phyloP scores from a whole-genome alignment of 768 basidiomycete species.

The Pleurotus platypus region DNA sequence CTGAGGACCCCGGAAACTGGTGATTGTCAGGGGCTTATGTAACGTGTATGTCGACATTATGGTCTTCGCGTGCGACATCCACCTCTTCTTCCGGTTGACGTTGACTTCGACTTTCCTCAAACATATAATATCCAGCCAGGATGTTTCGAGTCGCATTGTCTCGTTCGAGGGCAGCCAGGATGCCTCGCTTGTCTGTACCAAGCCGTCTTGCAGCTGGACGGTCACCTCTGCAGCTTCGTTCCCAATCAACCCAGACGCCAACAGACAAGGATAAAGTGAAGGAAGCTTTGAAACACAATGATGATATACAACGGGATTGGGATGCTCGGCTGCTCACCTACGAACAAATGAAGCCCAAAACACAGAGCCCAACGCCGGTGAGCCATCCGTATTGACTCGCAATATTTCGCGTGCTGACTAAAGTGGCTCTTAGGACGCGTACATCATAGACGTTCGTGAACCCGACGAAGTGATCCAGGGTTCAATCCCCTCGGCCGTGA shows the following conservation, averaged over 20 bases:
- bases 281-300: constrained; percentile 28
- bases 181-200: constrained; percentile 4
- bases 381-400: constrained; percentile 11
- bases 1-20: constrained; percentile 5
- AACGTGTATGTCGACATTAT: background rate
- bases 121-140: background rate
- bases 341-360: constrained; percentile 77
- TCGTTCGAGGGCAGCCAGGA: background rate
- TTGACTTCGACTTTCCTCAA: background rate
- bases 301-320: constrained; percentile 69
- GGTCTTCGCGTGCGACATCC: too few species aligned
- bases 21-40: background rate
- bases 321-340: constrained; percentile 69
- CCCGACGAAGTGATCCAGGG: constrained; percentile 89
- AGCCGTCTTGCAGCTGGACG: constrained; percentile 8
- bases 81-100: too few species aligned
- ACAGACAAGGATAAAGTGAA: constrained; percentile 20
- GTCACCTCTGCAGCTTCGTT: constrained; percentile 17
- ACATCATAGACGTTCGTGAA: constrained; percentile 89
- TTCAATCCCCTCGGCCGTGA: constrained; percentile 89
- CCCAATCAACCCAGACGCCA: constrained; percentile 29
- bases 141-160: constrained; percentile 7
- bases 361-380: constrained; percentile 70
- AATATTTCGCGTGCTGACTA: constrained; percentile 7
- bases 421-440: constrained; percentile 46